A percentile compares a stretch with the other conserved stretches of the same genome.
Evolutionary conservation across 768 basidiomycete species (phyloP).

Genomic region (Termitomyces sp.): DNA sequence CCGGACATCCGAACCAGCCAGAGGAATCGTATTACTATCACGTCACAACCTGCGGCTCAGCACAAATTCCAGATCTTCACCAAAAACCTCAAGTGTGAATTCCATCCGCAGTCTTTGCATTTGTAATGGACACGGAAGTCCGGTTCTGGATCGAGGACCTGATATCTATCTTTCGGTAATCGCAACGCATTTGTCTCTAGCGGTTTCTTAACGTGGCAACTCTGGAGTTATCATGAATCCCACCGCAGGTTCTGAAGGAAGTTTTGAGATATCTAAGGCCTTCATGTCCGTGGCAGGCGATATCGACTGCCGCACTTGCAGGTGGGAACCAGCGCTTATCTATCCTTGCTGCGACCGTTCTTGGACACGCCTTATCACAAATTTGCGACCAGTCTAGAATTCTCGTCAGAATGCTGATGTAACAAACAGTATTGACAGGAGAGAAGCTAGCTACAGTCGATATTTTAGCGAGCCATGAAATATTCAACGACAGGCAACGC

Average conservation of each 20-base stretch:
- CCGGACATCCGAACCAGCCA: too few relatives aligned
- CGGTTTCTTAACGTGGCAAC: neutral
- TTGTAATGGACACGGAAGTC: slow-evolving; percentile 29
- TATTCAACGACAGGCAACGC: too few relatives aligned
- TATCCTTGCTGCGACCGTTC: neutral
- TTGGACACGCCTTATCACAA: neutral
- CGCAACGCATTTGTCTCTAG: neutral
- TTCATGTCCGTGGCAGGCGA: too few relatives aligned
- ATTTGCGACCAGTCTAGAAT: neutral
- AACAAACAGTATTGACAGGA: neutral
- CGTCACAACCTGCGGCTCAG: too few relatives aligned
- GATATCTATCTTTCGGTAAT: neutral
- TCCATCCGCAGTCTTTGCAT: slow-evolving; percentile 56
- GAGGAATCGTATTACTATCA: too few relatives aligned
- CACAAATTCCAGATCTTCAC: neutral
- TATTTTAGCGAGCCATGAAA: too few relatives aligned
- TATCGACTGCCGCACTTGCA: too few relatives aligned
- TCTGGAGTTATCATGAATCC: slow-evolving; percentile 64
- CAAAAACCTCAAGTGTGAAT: slow-evolving; percentile 49
- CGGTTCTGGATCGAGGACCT: neutral
- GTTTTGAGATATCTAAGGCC: too few relatives aligned
- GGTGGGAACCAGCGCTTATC: too few relatives aligned
- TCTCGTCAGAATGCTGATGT: neutral
- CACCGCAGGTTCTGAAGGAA: slow-evolving; percentile 59
- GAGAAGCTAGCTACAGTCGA: neutral